phyloP scores from a whole-genome alignment of 768 basidiomycete species.

The Infundibulicybe gibba region DNA sequence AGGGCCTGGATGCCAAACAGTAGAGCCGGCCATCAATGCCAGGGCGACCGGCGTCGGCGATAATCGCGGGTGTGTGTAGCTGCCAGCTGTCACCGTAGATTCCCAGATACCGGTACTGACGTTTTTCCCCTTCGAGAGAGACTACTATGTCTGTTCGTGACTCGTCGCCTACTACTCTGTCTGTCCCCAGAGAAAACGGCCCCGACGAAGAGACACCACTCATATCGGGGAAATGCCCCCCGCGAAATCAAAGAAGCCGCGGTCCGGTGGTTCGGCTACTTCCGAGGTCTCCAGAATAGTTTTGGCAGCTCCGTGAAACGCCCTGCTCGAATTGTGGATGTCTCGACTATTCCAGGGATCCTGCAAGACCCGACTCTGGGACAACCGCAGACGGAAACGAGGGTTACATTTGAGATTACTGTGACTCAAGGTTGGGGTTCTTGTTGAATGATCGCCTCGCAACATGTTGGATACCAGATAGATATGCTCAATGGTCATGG shows the following conservation, averaged over 20 bases:
- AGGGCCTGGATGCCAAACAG: no score
- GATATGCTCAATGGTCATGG: conserved; percentile 41
- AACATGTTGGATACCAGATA: conserved; percentile 11
- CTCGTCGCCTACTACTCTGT: no score
- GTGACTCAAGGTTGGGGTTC: conserved; percentile 38
- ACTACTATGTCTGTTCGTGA: no score
- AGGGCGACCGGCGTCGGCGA: no score
- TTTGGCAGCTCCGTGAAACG: conserved; percentile 25
- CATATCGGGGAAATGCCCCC: conserved; percentile 32
- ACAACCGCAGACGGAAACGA: conserved; percentile 27
- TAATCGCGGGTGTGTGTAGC: no score
- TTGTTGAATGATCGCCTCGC: not conserved
- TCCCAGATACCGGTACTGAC: no score
- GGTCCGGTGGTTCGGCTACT: conserved; percentile 32
- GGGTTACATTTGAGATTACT: conserved; percentile 35
- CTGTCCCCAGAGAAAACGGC: not conserved
- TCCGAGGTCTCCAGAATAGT: conserved; percentile 19
- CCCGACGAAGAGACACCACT: conserved; percentile 10
- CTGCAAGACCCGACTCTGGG: conserved; percentile 29
- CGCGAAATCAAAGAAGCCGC: conserved; percentile 31
- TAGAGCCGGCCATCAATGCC: no score
- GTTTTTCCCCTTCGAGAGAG: no score
- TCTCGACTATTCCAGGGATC: conserved; percentile 23
- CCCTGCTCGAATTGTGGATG: conserved; percentile 30
- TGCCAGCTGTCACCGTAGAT: no score